A percentile compares a stretch with the other conserved stretches of the same genome.
phyloP scores from a whole-genome alignment of 805 yeast species.

The Saccharomycopsis vini region DNA sequence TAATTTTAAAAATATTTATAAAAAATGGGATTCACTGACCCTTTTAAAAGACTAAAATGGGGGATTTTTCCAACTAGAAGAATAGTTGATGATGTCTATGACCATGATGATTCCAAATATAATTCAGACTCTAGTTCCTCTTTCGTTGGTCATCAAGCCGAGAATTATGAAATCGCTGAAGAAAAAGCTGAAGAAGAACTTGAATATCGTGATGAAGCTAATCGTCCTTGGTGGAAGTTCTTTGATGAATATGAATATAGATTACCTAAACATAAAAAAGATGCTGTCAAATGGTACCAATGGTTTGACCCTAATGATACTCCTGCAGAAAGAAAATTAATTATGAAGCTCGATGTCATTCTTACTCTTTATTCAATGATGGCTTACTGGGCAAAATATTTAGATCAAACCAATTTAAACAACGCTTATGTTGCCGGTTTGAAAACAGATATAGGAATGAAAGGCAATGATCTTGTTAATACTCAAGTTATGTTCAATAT shows the following conservation, averaged over 20 bases:
- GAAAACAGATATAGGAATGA: constrained; percentile 45
- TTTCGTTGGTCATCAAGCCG: no score
- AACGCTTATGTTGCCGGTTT: constrained; percentile 56
- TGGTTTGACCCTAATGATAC: constrained; percentile 30
- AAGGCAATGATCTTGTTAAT: constrained; percentile 54
- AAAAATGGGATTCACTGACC: constrained; percentile 2
- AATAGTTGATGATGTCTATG: constrained; percentile 6
- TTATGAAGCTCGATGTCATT: constrained; percentile 46
- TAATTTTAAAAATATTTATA: neutral
- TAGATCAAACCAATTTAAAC: constrained; percentile 51
- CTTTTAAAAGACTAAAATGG: constrained; percentile 11
- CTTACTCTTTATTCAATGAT: constrained; percentile 48
- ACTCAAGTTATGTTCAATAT: constrained; percentile 50
- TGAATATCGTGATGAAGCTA: constrained; percentile 33
- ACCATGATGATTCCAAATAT: no score
- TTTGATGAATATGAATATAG: constrained; percentile 57
- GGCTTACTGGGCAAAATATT: constrained; percentile 56
- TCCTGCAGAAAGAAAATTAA: constrained; percentile 35
- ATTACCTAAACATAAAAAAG: constrained; percentile 27
- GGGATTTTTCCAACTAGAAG: constrained; percentile 8
- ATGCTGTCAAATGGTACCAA: constrained; percentile 38
- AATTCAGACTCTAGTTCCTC: no score
- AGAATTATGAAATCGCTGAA: no score
- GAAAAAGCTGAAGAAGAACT: no score
- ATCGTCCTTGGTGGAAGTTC: constrained; percentile 36